Conservation (phyloP, 139 green algal species). For the Haematococcus lacustris region DNA sequence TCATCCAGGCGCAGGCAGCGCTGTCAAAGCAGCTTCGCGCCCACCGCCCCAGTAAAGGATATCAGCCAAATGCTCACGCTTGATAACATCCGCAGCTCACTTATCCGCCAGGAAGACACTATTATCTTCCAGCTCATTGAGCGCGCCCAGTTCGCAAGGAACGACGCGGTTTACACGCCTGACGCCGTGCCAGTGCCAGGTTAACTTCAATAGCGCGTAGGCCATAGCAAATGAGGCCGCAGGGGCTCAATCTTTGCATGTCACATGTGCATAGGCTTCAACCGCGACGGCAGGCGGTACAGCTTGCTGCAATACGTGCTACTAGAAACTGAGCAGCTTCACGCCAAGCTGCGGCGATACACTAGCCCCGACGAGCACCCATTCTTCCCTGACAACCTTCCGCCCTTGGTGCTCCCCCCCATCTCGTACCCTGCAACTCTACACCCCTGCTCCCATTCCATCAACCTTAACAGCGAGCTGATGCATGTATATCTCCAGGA, state of each 20-base stretch:
- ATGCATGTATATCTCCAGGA: slow-evolving; percentile 79
- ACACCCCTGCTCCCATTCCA: slow-evolving; percentile 37
- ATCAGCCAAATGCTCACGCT: too few relatives aligned
- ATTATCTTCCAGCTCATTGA: slow-evolving; percentile 98
- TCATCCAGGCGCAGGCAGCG: too few relatives aligned
- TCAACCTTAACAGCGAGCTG: slow-evolving; percentile 91
- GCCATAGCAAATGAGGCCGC: too few relatives aligned
- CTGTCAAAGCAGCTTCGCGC: too few relatives aligned
- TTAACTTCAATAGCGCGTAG: too few relatives aligned
- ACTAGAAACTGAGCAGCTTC: slow-evolving; percentile 83
- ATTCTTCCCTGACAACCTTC: slow-evolving; percentile 62
- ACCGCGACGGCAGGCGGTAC: slow-evolving; percentile 46
- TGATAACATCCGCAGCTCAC: slow-evolving; percentile 24
- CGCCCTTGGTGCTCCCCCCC: slow-evolving; percentile 47
- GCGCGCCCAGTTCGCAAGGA: slow-evolving; percentile 82
- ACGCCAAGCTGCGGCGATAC: slow-evolving; percentile 85
- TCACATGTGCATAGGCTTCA: slow-evolving; percentile 40
- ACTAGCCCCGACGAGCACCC: slow-evolving; percentile 91
- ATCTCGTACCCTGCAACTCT: slow-evolving; percentile 68
- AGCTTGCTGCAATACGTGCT: slow-evolving; percentile 92
- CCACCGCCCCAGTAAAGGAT: too few relatives aligned
- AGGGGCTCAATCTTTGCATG: too few relatives aligned
- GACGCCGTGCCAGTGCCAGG: slow-evolving; percentile 66
- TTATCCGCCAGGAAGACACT: slow-evolving; percentile 93
- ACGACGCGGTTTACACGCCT: slow-evolving; percentile 73